Conservation (phyloP, 768 basidiomycete genomes). For the Hortiboletus flavorubellus region DNA sequence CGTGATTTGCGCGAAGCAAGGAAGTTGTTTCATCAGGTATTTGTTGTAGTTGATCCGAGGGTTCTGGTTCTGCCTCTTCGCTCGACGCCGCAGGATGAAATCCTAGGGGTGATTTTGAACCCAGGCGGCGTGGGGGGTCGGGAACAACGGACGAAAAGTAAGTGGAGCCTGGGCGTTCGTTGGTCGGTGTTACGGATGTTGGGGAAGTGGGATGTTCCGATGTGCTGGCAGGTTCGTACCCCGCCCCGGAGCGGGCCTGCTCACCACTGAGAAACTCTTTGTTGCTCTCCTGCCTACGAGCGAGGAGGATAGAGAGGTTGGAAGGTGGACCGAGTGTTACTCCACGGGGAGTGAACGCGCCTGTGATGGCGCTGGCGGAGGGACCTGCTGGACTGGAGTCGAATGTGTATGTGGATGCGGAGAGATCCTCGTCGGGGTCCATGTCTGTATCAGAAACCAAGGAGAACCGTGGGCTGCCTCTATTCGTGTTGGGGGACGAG, state of each 20-base stretch:
- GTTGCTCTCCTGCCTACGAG: constrained; percentile 17
- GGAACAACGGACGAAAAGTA: constrained; percentile 3
- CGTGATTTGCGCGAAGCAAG: constrained; percentile 14
- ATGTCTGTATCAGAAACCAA: constrained; percentile 22
- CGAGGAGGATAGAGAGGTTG: constrained; percentile 36
- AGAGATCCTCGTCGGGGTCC: constrained; percentile 26
- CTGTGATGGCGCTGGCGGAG: constrained; percentile 5
- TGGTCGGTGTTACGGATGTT: constrained; percentile 20
- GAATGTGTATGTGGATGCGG: constrained; percentile 29
- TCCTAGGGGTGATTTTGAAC: background rate
- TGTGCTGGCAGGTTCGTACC: background rate
- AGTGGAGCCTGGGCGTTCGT: constrained; percentile 5
- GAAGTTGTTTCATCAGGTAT: constrained; percentile 20
- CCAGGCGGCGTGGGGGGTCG: background rate
- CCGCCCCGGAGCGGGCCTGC: background rate
- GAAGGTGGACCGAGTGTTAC: constrained; percentile 26
- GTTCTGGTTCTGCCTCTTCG: background rate
- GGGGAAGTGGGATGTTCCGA: constrained; percentile 12
- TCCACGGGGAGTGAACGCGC: constrained; percentile 22
- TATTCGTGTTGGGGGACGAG: constrained; percentile 18
- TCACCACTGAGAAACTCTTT: background rate
- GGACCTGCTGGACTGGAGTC: constrained; percentile 16
- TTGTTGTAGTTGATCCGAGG: background rate
- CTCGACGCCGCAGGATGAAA: background rate
- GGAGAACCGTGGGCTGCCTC: constrained; percentile 26